A percentile compares a stretch with the other conserved stretches of the same genome.
phyloP scores from a whole-genome alignment of 441 rosid species.

The Melastoma candidum region DNA sequence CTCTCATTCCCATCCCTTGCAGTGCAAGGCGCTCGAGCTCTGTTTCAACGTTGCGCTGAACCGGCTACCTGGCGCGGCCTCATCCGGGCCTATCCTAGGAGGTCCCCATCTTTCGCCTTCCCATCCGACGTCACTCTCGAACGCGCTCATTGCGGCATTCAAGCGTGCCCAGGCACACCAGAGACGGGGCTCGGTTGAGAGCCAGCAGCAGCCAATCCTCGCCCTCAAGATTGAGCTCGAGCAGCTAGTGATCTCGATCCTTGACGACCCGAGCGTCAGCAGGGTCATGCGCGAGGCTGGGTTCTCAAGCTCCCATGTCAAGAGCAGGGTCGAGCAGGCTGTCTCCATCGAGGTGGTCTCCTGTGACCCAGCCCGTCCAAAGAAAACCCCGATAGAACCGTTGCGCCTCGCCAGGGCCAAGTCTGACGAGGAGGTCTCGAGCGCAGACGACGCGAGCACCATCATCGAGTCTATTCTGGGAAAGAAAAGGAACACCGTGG shows the following conservation, averaged over 20 bases:
- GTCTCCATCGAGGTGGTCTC: constrained; percentile 31
- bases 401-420: constrained; percentile 13
- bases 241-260: constrained; percentile 60
- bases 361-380: constrained; percentile 21
- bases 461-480: constrained; percentile 39
- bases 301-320: constrained; percentile 61
- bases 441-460: constrained; percentile 4
- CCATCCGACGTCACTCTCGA: constrained; percentile 43
- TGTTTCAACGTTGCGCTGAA: constrained; percentile 79
- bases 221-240: constrained; percentile 60
- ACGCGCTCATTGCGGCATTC: constrained; percentile 68
- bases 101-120: constrained; percentile 6
- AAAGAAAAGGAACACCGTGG: constrained; percentile 32
- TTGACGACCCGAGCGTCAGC: constrained; percentile 74
- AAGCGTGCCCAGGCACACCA: constrained; percentile 85
- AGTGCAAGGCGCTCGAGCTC: constrained; percentile 63
- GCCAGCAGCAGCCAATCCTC: constrained; percentile 53
- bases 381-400: constrained; percentile 29
- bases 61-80: constrained; percentile 47
- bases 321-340: constrained; percentile 52
- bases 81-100: constrained; percentile 39
- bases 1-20: constrained; percentile 68
- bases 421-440: constrained; percentile 39
- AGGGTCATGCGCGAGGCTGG: constrained; percentile 79
- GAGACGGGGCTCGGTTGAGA: constrained; percentile 53